Percentiles rank a stretch among this genome's conserved stretches.
Evolutionary conservation across 148 eudicot genomes (phyloP).

Genomic region (Agrostemma githago): DNA sequence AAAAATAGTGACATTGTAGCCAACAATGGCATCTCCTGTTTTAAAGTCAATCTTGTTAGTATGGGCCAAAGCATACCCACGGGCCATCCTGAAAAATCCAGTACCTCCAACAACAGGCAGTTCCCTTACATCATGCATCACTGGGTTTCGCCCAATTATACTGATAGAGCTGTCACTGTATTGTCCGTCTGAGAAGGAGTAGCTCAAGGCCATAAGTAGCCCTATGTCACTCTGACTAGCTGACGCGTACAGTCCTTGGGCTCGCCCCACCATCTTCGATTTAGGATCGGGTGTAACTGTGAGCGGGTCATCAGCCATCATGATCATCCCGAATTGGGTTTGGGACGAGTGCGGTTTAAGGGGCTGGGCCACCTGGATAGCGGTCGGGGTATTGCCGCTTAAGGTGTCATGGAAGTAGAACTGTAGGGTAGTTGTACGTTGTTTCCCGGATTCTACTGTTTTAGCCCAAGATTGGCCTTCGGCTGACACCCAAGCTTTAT

Average conservation of each 20-base stretch:
- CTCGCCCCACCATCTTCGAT: slow-evolving; percentile 51
- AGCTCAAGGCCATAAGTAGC: slow-evolving; percentile 46
- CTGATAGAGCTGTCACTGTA: slow-evolving; percentile 57
- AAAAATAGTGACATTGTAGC: slow-evolving; percentile 41
- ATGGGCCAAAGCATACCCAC: slow-evolving; percentile 37
- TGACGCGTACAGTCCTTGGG: slow-evolving; percentile 52
- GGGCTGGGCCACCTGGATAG: slow-evolving; percentile 36
- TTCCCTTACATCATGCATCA: slow-evolving; percentile 37
- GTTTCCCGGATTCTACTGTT: slow-evolving; percentile 18
- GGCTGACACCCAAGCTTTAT: not conserved
- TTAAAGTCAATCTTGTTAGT: slow-evolving; percentile 26
- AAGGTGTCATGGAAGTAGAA: slow-evolving; percentile 59
- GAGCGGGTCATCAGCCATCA: slow-evolving; percentile 51
- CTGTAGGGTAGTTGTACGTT: slow-evolving; percentile 36
- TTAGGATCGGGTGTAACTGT: slow-evolving; percentile 45
- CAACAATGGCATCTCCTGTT: slow-evolving; percentile 50
- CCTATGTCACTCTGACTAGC: slow-evolving; percentile 31
- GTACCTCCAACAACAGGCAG: slow-evolving; percentile 66
- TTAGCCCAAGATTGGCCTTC: slow-evolving; percentile 32
- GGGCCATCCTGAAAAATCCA: slow-evolving; percentile 51
- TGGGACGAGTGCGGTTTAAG: slow-evolving; percentile 11
- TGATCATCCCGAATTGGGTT: slow-evolving; percentile 35
- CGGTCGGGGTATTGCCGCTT: slow-evolving; percentile 32
- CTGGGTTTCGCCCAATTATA: slow-evolving; percentile 44
- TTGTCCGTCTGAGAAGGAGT: slow-evolving; percentile 39